Conservation (phyloP, 2,329 filamentous ascomycete genomes). For the Ophiostoma tasmaniense region DNA sequence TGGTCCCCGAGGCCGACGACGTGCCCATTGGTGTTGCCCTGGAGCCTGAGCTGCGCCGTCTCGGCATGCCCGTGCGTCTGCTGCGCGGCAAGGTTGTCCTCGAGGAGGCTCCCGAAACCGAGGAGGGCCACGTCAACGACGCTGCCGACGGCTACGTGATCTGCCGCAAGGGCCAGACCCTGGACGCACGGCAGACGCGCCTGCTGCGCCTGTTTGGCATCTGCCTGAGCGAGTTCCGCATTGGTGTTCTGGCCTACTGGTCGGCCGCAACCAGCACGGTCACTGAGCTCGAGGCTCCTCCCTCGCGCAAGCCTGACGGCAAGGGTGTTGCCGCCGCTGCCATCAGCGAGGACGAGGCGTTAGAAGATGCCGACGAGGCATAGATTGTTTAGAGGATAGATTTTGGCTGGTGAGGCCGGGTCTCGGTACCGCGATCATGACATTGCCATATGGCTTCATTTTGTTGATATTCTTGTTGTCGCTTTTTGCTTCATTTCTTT, state of each 20-base stretch:
- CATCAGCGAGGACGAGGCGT: background rate
- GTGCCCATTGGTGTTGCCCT: constrained; percentile 78
- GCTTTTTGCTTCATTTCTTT: background rate
- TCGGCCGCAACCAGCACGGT: constrained; percentile 49
- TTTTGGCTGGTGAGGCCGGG: background rate
- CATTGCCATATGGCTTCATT: background rate
- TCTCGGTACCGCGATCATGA: background rate
- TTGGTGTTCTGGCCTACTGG: constrained; percentile 70
- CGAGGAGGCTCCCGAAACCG: constrained; percentile 37
- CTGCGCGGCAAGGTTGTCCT: constrained; percentile 81
- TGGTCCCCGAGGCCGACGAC: constrained; percentile 72
- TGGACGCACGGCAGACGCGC: constrained; percentile 88
- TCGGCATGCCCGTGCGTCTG: constrained; percentile 83
- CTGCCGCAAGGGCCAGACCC: constrained; percentile 72
- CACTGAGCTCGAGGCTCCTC: constrained; percentile 41
- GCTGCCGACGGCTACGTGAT: constrained; percentile 57
- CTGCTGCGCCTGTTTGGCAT: constrained; percentile 90
- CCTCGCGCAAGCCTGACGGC: constrained; percentile 7
- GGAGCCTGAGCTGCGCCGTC: constrained; percentile 80
- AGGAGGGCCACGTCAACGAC: constrained; percentile 37
- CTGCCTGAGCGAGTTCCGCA: constrained; percentile 81
- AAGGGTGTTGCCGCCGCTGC: background rate
- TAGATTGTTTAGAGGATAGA: constrained; percentile 10
- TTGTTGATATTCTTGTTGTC: background rate
- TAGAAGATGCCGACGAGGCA: constrained; percentile 13